phyloP scores from a whole-genome alignment of 2,329 filamentous ascomycete species.

The Clarireedia hainanense region DNA sequence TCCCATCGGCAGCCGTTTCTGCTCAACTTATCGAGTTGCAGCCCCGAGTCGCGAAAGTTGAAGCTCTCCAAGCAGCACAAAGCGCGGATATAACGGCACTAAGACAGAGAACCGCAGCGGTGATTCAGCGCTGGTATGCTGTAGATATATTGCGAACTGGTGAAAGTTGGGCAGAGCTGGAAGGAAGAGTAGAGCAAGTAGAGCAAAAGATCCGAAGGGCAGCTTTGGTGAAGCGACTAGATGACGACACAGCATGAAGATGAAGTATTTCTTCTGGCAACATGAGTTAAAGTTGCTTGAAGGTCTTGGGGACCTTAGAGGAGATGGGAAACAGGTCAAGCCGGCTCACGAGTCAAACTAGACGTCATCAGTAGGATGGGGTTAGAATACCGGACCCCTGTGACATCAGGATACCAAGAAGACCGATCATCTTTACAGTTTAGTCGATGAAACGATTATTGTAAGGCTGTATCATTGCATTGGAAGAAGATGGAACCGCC shows the following conservation, averaged over 20 bases:
- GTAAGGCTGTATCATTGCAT: not conserved
- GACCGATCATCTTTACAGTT: not conserved
- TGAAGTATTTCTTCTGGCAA: slow-evolving; percentile 6
- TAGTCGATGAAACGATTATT: not conserved
- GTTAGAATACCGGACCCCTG: not conserved
- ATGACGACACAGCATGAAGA: slow-evolving; percentile 18
- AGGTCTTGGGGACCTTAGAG: not conserved
- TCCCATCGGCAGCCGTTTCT: slow-evolving; percentile 26
- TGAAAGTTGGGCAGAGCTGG: slow-evolving; percentile 29
- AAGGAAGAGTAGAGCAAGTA: slow-evolving; percentile 24
- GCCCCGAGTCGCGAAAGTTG: slow-evolving; percentile 26
- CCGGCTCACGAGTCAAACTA: not conserved
- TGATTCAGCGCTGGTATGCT: slow-evolving; percentile 28
- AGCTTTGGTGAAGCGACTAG: slow-evolving; percentile 15
- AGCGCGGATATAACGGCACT: slow-evolving; percentile 25
- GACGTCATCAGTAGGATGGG: not conserved
- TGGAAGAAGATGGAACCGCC: not conserved
- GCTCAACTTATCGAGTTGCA: slow-evolving; percentile 27
- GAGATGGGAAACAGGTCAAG: not conserved
- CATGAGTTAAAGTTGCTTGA: slow-evolving; percentile 14
- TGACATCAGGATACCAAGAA: not conserved
- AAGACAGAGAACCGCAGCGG: slow-evolving; percentile 24
- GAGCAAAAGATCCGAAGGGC: slow-evolving; percentile 24
- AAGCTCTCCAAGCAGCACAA: slow-evolving; percentile 26
- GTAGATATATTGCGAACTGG: slow-evolving; percentile 25